Conservation (phyloP, 2,329 filamentous ascomycete genomes). For the Myriosclerotinia scirpicola region DNA sequence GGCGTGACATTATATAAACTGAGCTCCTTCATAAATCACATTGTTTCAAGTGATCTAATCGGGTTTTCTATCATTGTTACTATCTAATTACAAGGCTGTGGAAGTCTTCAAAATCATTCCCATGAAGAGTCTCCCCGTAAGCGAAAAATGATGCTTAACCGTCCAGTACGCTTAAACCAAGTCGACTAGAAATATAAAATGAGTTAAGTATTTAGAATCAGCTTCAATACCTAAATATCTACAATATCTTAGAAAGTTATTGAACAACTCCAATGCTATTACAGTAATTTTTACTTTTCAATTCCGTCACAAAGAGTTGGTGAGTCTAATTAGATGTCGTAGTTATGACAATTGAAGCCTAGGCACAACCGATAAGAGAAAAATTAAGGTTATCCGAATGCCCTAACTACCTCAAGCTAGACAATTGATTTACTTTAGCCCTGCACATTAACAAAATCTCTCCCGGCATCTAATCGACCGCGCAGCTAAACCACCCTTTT, state of each 20-base stretch:
- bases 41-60: not conserved
- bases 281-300: not conserved
- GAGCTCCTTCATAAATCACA: not conserved
- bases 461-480: constrained; percentile 3
- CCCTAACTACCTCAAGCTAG: constrained; percentile 19
- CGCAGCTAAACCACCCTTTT: not conserved
- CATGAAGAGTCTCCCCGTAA: constrained; percentile 1
- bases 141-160: constrained; percentile 5
- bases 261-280: not conserved
- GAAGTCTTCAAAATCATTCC: not conserved
- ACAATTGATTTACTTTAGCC: constrained; percentile 1
- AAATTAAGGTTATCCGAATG: constrained; percentile 12
- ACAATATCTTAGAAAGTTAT: not conserved
- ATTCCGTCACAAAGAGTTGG: too few species aligned
- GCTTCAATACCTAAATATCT: not conserved
- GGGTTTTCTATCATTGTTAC: too few species aligned
- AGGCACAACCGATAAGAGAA: constrained; percentile 8
- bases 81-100: not conserved
- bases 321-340: not conserved
- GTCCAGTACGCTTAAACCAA: not conserved
- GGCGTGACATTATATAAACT: not conserved
- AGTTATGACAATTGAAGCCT: not conserved
- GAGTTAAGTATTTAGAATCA: not conserved
- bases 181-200: not conserved
- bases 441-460: constrained; percentile 18